Evolutionary conservation across 352 stramenopile species (phyloP).

Genomic region (Pythium oligandrum): DNA sequence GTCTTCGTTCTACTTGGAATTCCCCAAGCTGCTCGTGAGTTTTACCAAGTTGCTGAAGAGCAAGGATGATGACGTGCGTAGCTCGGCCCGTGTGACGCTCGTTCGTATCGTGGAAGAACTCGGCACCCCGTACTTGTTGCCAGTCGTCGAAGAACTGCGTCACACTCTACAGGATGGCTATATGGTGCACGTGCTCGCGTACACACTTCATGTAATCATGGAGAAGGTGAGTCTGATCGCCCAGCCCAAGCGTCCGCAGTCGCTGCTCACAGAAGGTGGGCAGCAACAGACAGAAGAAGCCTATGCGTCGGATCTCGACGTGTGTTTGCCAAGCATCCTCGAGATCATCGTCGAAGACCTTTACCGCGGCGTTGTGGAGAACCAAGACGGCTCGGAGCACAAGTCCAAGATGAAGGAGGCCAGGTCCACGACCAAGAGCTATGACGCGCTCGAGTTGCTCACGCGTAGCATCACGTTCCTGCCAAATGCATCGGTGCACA

Average conservation of each 20-base stretch:
- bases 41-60: constrained; percentile 85
- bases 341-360: constrained; percentile 78
- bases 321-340: constrained; percentile 75
- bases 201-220: constrained; percentile 82
- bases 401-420: constrained; percentile 91
- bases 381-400: constrained; percentile 44
- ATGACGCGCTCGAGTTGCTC: constrained; percentile 78
- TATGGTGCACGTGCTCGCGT: constrained; percentile 83
- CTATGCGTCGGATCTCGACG: constrained; percentile 67
- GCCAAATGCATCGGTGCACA: constrained; percentile 77
- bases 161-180: constrained; percentile 80
- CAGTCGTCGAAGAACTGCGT: constrained; percentile 79
- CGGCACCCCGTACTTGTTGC: constrained; percentile 77
- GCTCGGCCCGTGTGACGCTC: constrained; percentile 90
- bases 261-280: constrained; percentile 21
- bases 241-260: constrained; percentile 32
- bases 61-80: constrained; percentile 91
- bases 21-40: constrained; percentile 92
- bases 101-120: constrained; percentile 93
- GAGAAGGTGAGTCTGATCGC: constrained; percentile 72
- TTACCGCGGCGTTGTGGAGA: constrained; percentile 65
- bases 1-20: constrained; percentile 88
- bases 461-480: constrained; percentile 81
- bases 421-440: constrained; percentile 51
- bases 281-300: constrained; percentile 19